Base-by-base conservation (phyloP, 202 grass and related monocot genomes). In the Eragrostis tef region DNA sequence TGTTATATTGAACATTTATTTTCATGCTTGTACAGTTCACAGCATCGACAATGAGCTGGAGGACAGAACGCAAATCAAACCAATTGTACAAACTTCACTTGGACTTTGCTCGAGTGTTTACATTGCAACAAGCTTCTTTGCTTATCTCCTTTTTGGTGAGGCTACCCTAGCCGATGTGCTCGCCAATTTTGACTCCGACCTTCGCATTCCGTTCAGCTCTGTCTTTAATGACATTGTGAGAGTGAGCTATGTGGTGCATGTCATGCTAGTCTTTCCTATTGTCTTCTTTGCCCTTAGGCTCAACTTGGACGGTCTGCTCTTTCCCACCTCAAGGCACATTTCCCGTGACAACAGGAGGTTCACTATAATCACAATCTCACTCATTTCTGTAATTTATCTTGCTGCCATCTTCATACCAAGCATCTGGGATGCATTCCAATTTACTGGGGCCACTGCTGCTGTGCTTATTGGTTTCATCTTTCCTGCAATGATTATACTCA, bases 191-290 rank as follows among this genome's bases (percentile, higher is more conserved):
- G 90, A 93, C 56, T 85, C 92, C 0, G 80, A 98, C 41, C 92
- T 98, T 11, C 88, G 52, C 45, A 86, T 98, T 83, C 85, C 92
- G 16, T 98, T 89, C 67, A 91, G 96, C 83, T 74, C 85, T 11
- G 11, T 91, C 27, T 90, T 98, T 49, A 91, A 91, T 58, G 96
- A 93, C 43, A 49, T 93, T 59, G 96, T 98, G 64, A 90, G 96
- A 78, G 87, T 95, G 85, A 98, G 92, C 89, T 98, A 98, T 53
- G 92, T 84, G n/a, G 85, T 95, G 22, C 96, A 98, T 80, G 81
- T 98, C 72, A 98, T 98, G 96, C 92, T 98, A 0, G 92, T 98
- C 25, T 98, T 98, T 34, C 96, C 96, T 7, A 90, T 98, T n/a
- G 82, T 98, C 47, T 95, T 98, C 88, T 94, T 95, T 44, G 89